Conservation (phyloP, 2,329 filamentous ascomycete genomes). For the Tympanopsis confertula region DNA sequence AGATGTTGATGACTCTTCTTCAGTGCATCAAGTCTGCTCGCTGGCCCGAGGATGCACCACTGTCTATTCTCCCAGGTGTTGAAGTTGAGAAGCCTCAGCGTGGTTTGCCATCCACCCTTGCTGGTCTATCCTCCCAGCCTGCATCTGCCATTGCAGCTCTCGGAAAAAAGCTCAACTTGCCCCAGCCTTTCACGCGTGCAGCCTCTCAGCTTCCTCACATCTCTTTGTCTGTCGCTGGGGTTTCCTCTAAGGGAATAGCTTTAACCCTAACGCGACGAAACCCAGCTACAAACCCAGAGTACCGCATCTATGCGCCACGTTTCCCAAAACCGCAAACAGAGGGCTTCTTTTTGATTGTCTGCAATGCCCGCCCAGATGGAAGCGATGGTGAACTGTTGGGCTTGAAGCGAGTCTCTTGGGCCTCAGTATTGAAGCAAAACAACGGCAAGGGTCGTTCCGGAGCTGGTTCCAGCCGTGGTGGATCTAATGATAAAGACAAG, state of each 20-base stretch:
- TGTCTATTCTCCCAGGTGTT: slow-evolving; percentile 71
- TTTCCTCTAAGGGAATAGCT: slow-evolving; percentile 44
- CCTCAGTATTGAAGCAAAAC: neutral
- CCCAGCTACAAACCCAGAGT: slow-evolving; percentile 48
- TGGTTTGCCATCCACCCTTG: neutral
- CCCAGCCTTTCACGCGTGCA: neutral
- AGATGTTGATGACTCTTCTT: slow-evolving; percentile 72
- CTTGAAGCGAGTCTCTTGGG: slow-evolving; percentile 77
- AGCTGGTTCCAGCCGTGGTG: slow-evolving; percentile 11
- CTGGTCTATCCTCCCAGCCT: neutral
- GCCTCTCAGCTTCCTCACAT: slow-evolving; percentile 60
- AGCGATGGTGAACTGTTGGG: slow-evolving; percentile 50
- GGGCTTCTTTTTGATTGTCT: slow-evolving; percentile 78
- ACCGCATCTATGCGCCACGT: slow-evolving; percentile 70
- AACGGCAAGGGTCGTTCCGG: neutral
- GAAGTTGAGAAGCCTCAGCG: slow-evolving; percentile 26
- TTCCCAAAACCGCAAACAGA: slow-evolving; percentile 94
- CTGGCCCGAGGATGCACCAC: slow-evolving; percentile 74
- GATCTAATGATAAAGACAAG: slow-evolving; percentile 10
- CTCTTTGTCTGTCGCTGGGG: slow-evolving; percentile 43
- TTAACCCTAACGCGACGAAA: slow-evolving; percentile 59
- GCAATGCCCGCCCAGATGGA: slow-evolving; percentile 50
- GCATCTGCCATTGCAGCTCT: neutral
- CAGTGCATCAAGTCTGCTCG: slow-evolving; percentile 87
- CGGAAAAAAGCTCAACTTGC: neutral